These are phyloP conservation scores for Diaporthe australafricana DNA, from an alignment of 2,329 filamentous ascomycete genomes.

Conservation along the genomic window DNA sequence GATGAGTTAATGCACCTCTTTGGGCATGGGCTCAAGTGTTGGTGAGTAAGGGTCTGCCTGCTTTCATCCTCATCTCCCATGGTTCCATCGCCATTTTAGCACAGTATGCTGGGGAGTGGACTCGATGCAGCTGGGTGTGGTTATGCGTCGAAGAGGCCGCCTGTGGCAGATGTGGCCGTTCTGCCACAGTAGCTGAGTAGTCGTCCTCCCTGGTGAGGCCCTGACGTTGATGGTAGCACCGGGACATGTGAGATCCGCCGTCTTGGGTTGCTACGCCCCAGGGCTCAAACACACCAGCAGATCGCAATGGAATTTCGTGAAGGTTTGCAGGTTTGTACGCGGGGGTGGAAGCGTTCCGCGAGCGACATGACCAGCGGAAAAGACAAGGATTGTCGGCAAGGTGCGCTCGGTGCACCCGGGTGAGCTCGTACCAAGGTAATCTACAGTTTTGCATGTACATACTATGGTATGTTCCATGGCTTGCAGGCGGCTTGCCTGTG, in stretches of 20 bases:
- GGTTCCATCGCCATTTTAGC: slow-evolving; percentile 24
- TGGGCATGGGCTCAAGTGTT: slow-evolving; percentile 6
- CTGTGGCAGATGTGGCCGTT: background rate
- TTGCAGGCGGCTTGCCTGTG: slow-evolving; percentile 7
- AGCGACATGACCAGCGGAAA: background rate
- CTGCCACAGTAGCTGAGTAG: background rate
- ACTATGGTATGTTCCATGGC: background rate
- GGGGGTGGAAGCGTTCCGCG: slow-evolving; percentile 20
- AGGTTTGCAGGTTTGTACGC: background rate
- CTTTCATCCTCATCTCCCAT: slow-evolving; percentile 22
- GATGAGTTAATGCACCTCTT: slow-evolving; percentile 13
- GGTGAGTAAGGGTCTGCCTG: slow-evolving; percentile 9
- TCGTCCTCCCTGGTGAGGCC: background rate
- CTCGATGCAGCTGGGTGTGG: slow-evolving; percentile 1
- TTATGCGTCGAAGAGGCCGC: slow-evolving; percentile 8
- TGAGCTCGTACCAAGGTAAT: slow-evolving; percentile 9
- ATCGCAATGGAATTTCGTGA: background rate
- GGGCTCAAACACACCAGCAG: slow-evolving; percentile 13
- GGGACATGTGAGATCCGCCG: slow-evolving; percentile 25
- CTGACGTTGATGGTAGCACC: slow-evolving; percentile 25
- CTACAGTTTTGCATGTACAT: background rate
- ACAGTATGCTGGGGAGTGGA: background rate
- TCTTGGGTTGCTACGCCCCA: background rate
- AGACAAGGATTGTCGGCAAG: slow-evolving; percentile 5
- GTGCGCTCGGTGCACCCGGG: background rate